phyloP scores from a whole-genome alignment of 768 basidiomycete genomes.

The Agaricus sinodeliciosus region DNA sequence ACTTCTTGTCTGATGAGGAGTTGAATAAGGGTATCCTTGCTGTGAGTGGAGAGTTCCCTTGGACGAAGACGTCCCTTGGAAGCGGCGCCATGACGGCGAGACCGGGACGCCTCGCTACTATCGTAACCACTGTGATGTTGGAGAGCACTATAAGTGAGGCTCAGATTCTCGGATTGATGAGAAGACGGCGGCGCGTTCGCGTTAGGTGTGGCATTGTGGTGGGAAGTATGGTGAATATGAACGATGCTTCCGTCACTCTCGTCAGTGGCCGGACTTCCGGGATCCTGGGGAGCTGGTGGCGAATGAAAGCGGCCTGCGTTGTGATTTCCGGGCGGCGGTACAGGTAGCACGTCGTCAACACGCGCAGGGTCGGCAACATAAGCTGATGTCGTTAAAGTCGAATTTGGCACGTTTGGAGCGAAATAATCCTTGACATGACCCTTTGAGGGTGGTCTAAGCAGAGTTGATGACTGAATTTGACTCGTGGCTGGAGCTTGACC shows the following conservation, averaged over 20 bases:
- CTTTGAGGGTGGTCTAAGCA: background rate
- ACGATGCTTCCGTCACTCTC: conserved; percentile 4
- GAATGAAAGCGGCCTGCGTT: background rate
- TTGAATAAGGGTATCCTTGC: conserved; percentile 3
- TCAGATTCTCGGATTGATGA: background rate
- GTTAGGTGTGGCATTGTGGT: background rate
- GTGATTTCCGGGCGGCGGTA: background rate
- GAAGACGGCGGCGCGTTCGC: background rate
- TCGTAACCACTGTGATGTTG: background rate
- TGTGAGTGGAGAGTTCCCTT: conserved; percentile 3
- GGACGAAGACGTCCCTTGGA: background rate
- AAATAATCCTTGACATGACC: background rate
- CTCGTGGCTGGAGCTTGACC: background rate
- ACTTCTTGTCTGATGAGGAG: background rate
- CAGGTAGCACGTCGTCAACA: background rate
- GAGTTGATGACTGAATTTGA: background rate
- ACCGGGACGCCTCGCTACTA: background rate
- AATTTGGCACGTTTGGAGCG: background rate
- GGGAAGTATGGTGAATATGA: background rate
- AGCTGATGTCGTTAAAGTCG: background rate
- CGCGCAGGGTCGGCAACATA: background rate
- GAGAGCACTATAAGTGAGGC: background rate
- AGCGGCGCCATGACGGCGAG: background rate
- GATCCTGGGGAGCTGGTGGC: background rate
- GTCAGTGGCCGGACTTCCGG: background rate